Evolutionary conservation across 306 rosid genomes (phyloP).

Genomic region (Begonia masoniana): DNA sequence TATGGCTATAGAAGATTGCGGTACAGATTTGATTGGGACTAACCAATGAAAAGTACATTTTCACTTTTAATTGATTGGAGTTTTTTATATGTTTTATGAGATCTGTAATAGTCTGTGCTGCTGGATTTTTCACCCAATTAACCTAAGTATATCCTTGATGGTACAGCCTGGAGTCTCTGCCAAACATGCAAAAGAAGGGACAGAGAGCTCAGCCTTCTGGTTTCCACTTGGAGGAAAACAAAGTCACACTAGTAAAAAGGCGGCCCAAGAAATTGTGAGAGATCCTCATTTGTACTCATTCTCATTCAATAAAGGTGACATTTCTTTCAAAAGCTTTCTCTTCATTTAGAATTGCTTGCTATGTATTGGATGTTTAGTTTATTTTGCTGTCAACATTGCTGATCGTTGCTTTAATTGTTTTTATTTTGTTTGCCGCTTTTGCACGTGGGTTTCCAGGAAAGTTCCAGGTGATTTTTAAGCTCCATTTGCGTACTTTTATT

Average conservation of each 20-base stretch:
- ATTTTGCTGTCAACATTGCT: conserved; percentile 10
- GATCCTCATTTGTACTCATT: conserved; percentile 87
- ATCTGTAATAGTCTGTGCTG: too few relatives aligned
- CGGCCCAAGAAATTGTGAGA: conserved; percentile 44
- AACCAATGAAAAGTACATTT: too few relatives aligned
- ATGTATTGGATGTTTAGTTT: conserved; percentile 11
- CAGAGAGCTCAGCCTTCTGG: conserved; percentile 98
- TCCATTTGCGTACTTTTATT: neutral
- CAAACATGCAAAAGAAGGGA: conserved; percentile 95
- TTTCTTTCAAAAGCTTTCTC: conserved; percentile 3
- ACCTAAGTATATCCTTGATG: conserved; percentile 8
- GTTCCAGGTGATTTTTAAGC: conserved; percentile 62
- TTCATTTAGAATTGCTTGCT: conserved; percentile 1
- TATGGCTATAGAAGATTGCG: too few relatives aligned
- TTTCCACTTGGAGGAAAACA: conserved; percentile 92
- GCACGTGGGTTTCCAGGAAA: conserved; percentile 58
- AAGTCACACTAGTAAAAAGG: conserved; percentile 58
- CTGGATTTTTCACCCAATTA: too few relatives aligned
- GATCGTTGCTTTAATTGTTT: conserved; percentile 25
- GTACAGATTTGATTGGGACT: too few relatives aligned
- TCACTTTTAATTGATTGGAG: neutral
- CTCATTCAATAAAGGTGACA: conserved; percentile 63
- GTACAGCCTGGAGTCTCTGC: conserved; percentile 78
- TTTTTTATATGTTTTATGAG: neutral
- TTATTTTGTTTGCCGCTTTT: conserved; percentile 19